Percentiles rank a stretch among this genome's conserved stretches.
Conservation (phyloP, 257 asterid species). For the Nicotiana obtusifolia region DNA sequence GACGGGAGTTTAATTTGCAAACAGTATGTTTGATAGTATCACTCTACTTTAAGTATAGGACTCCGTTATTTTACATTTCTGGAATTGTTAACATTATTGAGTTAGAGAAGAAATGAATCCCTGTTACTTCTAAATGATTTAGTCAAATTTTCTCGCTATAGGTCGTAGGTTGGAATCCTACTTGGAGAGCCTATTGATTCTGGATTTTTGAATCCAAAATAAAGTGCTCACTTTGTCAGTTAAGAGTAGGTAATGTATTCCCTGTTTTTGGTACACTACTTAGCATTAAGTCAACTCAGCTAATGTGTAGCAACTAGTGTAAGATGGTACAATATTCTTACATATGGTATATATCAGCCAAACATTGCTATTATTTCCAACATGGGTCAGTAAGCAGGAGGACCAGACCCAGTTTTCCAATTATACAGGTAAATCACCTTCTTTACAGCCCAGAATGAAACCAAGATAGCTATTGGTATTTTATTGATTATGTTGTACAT, state of each 20-base stretch:
- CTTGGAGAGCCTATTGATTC: background rate
- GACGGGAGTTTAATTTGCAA: background rate
- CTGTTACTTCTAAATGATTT: too few relatives aligned
- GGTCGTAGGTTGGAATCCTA: background rate
- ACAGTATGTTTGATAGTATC: background rate
- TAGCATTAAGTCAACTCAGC: too few relatives aligned
- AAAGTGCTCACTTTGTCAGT: background rate
- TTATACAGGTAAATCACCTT: slow-evolving; percentile 76
- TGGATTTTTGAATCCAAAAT: too few relatives aligned
- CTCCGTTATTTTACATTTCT: too few relatives aligned
- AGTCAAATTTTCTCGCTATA: too few relatives aligned
- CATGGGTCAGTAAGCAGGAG: background rate
- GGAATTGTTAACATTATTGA: too few relatives aligned
- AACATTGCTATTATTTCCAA: too few relatives aligned
- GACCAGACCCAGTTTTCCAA: slow-evolving; percentile 59
- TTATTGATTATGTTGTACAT: slow-evolving; percentile 86
- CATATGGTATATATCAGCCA: slow-evolving; percentile 11
- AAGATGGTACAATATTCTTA: slow-evolving; percentile 22
- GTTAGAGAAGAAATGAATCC: background rate
- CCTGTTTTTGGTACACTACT: background rate
- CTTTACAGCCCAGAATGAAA: slow-evolving; percentile 58
- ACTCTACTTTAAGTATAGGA: too few relatives aligned
- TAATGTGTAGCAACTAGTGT: background rate
- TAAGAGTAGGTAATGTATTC: background rate
- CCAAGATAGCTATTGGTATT: slow-evolving; percentile 57